These are phyloP conservation scores for Oryza australiensis DNA, from an alignment of 176 grass and related monocot species.

Conservation along the genomic window DNA sequence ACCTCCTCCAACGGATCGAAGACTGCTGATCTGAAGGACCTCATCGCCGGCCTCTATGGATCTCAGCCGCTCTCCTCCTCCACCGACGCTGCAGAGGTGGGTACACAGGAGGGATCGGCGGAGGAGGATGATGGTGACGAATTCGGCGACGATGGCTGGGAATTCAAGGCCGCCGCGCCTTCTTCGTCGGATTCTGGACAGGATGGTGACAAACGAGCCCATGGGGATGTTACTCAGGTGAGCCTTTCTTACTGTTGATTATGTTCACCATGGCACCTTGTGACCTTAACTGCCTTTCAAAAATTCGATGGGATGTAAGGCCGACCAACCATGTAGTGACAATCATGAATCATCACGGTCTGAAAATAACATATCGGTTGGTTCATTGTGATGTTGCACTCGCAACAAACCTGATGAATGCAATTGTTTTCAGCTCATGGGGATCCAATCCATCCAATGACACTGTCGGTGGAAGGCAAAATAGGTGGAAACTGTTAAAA, in stretches of 20 bases:
- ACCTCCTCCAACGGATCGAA: neutral
- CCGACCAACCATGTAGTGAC: neutral
- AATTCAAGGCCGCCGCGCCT: constrained; percentile 51
- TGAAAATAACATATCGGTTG: neutral
- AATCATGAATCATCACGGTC: neutral
- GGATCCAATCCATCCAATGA: neutral
- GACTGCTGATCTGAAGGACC: constrained; percentile 50
- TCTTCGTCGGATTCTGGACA: neutral
- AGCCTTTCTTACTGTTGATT: neutral
- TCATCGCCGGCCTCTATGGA: constrained; percentile 52
- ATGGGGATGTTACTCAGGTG: constrained; percentile 33
- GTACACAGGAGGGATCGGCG: neutral
- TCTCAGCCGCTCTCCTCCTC: constrained; percentile 15
- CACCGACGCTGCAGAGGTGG: neutral
- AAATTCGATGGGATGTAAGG: neutral
- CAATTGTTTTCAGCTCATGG: neutral
- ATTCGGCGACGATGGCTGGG: constrained; percentile 52
- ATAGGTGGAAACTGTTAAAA: neutral
- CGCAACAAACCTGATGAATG: neutral
- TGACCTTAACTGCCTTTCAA: neutral
- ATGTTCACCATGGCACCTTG: neutral
- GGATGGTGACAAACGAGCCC: neutral
- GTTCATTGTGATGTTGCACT: neutral
- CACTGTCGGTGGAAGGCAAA: no score
- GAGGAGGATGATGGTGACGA: constrained; percentile 23